Conservation (phyloP, 2,329 filamentous ascomycete species). For the Venturia aucupariae region DNA sequence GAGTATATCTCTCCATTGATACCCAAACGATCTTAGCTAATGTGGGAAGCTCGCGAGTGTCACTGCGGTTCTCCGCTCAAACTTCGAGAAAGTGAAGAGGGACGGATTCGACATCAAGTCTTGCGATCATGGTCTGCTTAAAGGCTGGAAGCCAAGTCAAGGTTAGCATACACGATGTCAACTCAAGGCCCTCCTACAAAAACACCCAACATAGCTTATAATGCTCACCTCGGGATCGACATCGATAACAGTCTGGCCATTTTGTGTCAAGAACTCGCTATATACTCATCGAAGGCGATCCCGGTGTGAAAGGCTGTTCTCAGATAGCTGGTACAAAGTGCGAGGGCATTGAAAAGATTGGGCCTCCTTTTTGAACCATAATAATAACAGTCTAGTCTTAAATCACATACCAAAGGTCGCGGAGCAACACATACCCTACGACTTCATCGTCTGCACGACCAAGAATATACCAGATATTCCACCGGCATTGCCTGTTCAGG, state of each 20-base stretch:
- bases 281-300: too few species aligned
- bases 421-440: conserved; percentile 27
- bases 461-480: conserved; percentile 37
- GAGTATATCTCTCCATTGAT: conserved; percentile 16
- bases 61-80: conserved; percentile 37
- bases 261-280: too few species aligned
- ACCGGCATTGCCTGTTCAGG: conserved; percentile 35
- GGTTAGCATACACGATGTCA: not conserved
- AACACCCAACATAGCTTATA: too few species aligned
- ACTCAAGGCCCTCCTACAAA: too few species aligned
- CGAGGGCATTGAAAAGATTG: too few species aligned
- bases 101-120: conserved; percentile 46
- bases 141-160: conserved; percentile 38
- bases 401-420: conserved; percentile 28
- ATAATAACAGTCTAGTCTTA: conserved; percentile 21
- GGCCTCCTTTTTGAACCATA: conserved; percentile 7
- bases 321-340: too few species aligned
- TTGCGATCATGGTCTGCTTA: conserved; percentile 44
- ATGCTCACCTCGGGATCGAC: too few species aligned
- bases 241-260: too few species aligned
- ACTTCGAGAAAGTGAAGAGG: conserved; percentile 32
- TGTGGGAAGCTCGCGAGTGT: conserved; percentile 24
- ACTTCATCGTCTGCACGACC: conserved; percentile 39
- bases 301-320: too few species aligned
- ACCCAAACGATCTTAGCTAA: not conserved